Percentiles rank a stretch among this genome's conserved stretches.
These are phyloP conservation scores for Aspergillus calidoustus DNA, from an alignment of 2,329 filamentous ascomycete species.

Conservation along the genomic window DNA sequence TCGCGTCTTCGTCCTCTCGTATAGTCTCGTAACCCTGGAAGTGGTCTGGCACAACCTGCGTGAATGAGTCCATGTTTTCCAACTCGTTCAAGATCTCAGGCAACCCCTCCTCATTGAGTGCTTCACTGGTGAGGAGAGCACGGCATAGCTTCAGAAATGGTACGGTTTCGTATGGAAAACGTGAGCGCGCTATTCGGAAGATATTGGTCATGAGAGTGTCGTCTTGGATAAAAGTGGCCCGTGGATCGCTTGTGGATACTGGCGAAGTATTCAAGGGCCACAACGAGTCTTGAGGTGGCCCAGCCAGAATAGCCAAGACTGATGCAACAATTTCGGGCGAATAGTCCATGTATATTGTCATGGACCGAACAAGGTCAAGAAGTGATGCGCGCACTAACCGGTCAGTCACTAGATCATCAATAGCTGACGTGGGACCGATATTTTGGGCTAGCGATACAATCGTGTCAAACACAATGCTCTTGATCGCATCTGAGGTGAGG, in stretches of 20 bases:
- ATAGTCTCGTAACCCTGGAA: conserved; percentile 78
- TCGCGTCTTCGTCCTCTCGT: conserved; percentile 83
- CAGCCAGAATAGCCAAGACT: conserved; percentile 67
- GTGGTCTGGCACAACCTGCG: conserved; percentile 71
- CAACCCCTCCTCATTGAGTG: conserved; percentile 53
- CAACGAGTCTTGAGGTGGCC: conserved; percentile 31
- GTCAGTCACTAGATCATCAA: conserved; percentile 59
- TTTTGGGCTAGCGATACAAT: conserved; percentile 50
- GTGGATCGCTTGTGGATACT: conserved; percentile 41
- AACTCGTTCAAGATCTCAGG: conserved; percentile 66
- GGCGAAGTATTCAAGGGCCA: conserved; percentile 25
- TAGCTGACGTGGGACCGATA: conserved; percentile 54
- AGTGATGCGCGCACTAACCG: conserved; percentile 68
- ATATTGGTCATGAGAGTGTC: conserved; percentile 60
- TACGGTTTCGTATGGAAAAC: conserved; percentile 84
- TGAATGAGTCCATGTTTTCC: conserved; percentile 72
- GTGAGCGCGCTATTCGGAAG: conserved; percentile 70
- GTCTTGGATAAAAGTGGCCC: conserved; percentile 62
- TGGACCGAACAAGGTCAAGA: conserved; percentile 71
- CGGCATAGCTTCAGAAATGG: conserved; percentile 77
- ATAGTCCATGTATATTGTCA: conserved; percentile 71
- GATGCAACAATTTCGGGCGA: conserved; percentile 71
- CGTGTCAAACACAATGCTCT: conserved; percentile 54
- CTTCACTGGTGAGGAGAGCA: conserved; percentile 59
- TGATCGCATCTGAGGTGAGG: conserved; percentile 53